Evolutionary conservation across 2,329 filamentous ascomycete genomes (phyloP), one percentile per base, ranked within the genome.

Genomic region (Penicillium capsulatum): DNA sequence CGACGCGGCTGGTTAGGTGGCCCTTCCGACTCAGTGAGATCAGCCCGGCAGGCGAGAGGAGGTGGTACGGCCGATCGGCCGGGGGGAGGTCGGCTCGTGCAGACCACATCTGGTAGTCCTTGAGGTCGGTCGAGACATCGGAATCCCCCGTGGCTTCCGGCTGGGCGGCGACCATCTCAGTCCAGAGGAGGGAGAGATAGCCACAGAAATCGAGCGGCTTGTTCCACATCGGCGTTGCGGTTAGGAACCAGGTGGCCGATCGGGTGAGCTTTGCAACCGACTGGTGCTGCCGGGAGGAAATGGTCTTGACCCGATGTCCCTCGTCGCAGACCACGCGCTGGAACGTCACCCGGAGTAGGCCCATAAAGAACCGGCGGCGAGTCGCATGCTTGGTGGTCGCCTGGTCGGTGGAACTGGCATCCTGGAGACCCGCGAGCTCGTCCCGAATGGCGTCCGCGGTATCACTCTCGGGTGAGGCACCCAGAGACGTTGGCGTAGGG

Each of bases 201-300:
- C 27, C 27, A 17, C 27, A 38, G 27, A 38, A 24, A 17, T 31
- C 27, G 3, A 38, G 35, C 10, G 28, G 17, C 35, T 31, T 38
- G 28, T 38, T 38, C 35, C 28, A 31, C 17, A 38, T 38, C 7
- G 27, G 35, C 1, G 35, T 38, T 3, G 35, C 27, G 2, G 35
- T 38, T 5, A 38, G n/a, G 28, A 31, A 38, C 35, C n/a, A 38
- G 10, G 28, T 38, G 4, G 17, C 35, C 9, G 24, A 5, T 3
- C 28, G 27, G n/a, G 27, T 8, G 7, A 38, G 13, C 3, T 20
- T 11, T 8, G 24, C 24, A 5, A 36, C 24, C 2, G 26, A 30
- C 17, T 38, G 17, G n/a, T 38, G 27, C 17, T 31, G 17, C 19
- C 10, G 13, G 10, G 26, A 7, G 10, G 10, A 14, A n/a, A 28